Conservation (phyloP, 208 protist genomes). For the Trypanosoma melophagium region DNA sequence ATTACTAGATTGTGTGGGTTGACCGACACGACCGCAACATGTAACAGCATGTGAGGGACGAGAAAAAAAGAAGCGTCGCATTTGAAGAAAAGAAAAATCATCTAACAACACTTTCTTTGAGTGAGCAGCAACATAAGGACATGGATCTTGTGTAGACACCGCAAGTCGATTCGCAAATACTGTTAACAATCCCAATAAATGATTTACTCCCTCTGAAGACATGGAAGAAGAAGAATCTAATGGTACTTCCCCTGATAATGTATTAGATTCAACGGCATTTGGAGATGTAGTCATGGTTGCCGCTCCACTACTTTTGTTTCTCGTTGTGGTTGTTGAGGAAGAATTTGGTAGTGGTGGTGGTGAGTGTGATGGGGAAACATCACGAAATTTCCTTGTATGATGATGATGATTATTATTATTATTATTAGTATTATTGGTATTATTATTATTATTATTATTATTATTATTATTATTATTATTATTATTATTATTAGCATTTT, state of each 20-base stretch:
- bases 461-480: background rate
- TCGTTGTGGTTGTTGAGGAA: too few species aligned
- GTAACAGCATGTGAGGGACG: background rate
- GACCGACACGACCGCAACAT: background rate
- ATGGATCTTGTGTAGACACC: constrained; percentile 50
- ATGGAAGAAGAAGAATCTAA: background rate
- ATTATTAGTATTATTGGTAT: background rate
- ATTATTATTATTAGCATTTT: background rate
- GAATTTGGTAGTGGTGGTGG: too few species aligned
- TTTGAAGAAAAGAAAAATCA: constrained; percentile 55
- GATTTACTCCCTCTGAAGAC: background rate
- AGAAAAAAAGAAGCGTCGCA: constrained; percentile 18
- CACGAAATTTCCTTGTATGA: background rate
- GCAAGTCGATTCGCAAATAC: constrained; percentile 6
- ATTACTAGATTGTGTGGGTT: constrained; percentile 5
- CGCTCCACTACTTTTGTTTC: too few species aligned
- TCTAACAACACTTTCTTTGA: constrained; percentile 58
- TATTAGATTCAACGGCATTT: background rate
- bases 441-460: background rate
- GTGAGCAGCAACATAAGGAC: constrained; percentile 60
- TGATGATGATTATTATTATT: background rate
- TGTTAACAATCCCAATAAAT: constrained; percentile 3
- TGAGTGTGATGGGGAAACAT: too few species aligned
- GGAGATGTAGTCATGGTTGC: too few species aligned
- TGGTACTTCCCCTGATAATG: background rate